These are phyloP conservation scores for Naganishia randhawae DNA, from an alignment of 768 basidiomycete genomes.

Conservation along the genomic window DNA sequence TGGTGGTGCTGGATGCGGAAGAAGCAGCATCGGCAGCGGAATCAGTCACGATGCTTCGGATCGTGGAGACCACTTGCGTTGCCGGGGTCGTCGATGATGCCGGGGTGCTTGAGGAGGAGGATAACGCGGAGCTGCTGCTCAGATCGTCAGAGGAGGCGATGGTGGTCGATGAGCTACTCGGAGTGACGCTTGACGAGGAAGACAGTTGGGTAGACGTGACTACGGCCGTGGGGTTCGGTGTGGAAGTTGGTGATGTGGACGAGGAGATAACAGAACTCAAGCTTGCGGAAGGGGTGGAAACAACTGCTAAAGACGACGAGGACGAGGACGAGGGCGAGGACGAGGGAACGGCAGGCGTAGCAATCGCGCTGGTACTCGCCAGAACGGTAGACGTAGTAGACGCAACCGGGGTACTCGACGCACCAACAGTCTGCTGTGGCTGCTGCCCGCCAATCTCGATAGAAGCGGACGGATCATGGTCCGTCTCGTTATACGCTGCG, in stretches of 20 bases:
- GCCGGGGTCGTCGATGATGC: background rate
- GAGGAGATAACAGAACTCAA: constrained; percentile 2
- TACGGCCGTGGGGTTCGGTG: background rate
- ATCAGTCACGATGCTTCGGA: constrained; percentile 10
- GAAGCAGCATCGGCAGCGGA: background rate
- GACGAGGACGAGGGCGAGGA: background rate
- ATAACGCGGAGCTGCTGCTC: background rate
- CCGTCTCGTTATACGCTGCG: constrained; percentile 22
- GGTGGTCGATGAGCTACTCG: background rate
- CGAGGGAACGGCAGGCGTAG: background rate
- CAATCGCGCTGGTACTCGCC: background rate
- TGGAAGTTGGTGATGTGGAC: background rate
- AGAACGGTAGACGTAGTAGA: background rate
- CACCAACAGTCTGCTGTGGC: constrained; percentile 1
- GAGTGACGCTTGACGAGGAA: background rate
- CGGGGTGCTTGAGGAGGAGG: constrained; percentile 1
- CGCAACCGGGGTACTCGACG: background rate
- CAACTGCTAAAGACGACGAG: background rate
- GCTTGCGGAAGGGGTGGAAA: background rate
- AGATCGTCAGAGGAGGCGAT: background rate
- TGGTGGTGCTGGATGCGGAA: background rate
- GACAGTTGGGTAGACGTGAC: background rate
- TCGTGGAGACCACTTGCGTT: constrained; percentile 4
- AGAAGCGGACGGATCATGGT: constrained; percentile 1
- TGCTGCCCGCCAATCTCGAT: constrained; percentile 15